These are phyloP conservation scores for Xylariomycetidae sp. DNA, from an alignment of 2,329 filamentous ascomycete species.

Conservation along the genomic window DNA sequence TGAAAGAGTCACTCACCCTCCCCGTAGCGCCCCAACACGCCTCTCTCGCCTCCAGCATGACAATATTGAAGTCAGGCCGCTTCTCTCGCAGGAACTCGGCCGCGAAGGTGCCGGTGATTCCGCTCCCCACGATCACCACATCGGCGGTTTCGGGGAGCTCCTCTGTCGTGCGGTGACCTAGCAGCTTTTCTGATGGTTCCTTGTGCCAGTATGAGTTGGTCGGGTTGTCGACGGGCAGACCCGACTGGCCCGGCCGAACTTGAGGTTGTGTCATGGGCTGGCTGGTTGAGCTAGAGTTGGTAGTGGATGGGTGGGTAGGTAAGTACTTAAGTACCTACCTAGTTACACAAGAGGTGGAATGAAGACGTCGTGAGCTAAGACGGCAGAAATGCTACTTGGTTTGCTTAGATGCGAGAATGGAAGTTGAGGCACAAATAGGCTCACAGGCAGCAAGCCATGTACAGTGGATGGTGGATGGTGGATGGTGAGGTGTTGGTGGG, in stretches of 20 bases:
- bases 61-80: constrained; percentile 43
- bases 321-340: too few relatives aligned
- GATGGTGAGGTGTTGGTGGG: too few relatives aligned
- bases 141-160: constrained; percentile 58
- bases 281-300: too few relatives aligned
- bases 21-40: constrained; percentile 80
- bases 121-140: constrained; percentile 67
- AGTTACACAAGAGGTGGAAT: too few relatives aligned
- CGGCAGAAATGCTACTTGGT: too few relatives aligned
- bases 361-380: too few relatives aligned
- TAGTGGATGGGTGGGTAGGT: too few relatives aligned
- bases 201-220: constrained; percentile 69
- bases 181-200: constrained; percentile 56
- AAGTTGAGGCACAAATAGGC: too few relatives aligned
- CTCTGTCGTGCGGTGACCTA: constrained; percentile 62
- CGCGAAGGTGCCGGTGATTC: constrained; percentile 69
- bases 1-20: constrained; percentile 45
- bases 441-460: too few relatives aligned
- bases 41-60: constrained; percentile 73
- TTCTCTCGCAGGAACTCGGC: constrained; percentile 54
- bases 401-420: too few relatives aligned
- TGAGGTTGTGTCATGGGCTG: background rate
- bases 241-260: background rate
- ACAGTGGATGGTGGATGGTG: too few relatives aligned
- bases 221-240: constrained; percentile 53